Base-by-base conservation (phyloP, 108 stramenopile genomes). In the Cylindrotheca fusiformis region DNA sequence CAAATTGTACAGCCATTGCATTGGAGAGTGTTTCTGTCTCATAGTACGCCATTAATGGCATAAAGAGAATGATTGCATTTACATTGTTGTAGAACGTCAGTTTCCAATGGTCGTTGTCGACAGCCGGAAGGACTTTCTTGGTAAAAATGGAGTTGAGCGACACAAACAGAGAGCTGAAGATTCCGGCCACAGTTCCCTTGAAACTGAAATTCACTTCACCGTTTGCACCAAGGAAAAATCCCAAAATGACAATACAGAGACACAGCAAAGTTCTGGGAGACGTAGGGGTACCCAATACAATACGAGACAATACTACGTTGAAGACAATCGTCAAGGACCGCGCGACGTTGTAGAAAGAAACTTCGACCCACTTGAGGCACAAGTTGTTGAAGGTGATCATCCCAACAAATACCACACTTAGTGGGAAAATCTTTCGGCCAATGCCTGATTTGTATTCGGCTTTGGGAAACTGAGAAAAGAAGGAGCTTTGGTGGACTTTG, bases 381-480 rank as follows among this genome's bases (percentile, higher is more conserved):
- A 97, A 68, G 72, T 97, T 96, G 79, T 97, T 97, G 74, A 96
- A 95, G 32, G 91, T 89, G 48, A 97, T 94, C 97, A 97, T 97
- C 3, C 93, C 88, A 46, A 97, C 97, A 70, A 97, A 97, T 26
- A 97, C 65, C 18, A 91, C 17, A 31, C 78, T 81, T 27, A 97
- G 70, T 1, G 93, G 93, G 59, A 92, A 72, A 25, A 97, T 71
- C 55, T 80, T 75, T 24, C 32, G 60, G 5, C 83, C 91, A 5
- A 67, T 59, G 19, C 49, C 72, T 17, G 69, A 3, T 19, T 69
- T 57, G 63, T 95, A 95, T 31, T 87, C 79, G 19, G 92, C 85
- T 72, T 79, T 88, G 28, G 95, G 95, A 60, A 95, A 97, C 36
- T 91, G 84, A 1, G 84, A 72, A 33, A 86, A 87, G 64, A 95